phyloP scores from a whole-genome alignment of 805 yeast species.

The Candida michaelii region DNA sequence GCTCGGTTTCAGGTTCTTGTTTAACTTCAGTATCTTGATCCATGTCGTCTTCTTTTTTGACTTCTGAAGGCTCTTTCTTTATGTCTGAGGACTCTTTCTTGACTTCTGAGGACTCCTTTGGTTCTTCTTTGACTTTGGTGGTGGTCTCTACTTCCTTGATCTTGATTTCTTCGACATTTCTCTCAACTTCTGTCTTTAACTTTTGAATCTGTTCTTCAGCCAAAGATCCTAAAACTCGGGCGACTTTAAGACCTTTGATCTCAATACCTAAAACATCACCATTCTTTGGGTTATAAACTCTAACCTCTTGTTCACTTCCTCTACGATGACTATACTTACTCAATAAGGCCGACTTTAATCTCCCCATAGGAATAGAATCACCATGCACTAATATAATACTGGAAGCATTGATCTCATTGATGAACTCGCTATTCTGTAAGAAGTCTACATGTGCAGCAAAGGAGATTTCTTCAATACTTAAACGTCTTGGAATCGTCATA shows the following conservation, averaged over 20 bases:
- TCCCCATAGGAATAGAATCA: constrained; percentile 97
- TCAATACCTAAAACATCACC: constrained; percentile 76
- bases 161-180: constrained; percentile 22
- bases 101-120: too few species aligned
- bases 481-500: constrained; percentile 77
- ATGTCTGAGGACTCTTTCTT: constrained; percentile 17
- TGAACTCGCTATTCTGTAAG: constrained; percentile 88
- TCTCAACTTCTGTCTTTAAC: constrained; percentile 42
- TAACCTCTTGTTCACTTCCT: constrained; percentile 86
- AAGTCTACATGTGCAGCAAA: constrained; percentile 99
- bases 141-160: constrained; percentile 7
- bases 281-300: constrained; percentile 88
- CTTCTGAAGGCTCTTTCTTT: constrained; percentile 5
- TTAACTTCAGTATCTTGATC: constrained; percentile 11
- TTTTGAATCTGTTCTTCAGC: constrained; percentile 43
- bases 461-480: constrained; percentile 88
- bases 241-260: constrained; percentile 81
- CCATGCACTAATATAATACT: constrained; percentile 94
- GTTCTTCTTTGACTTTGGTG: constrained; percentile 20
- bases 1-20: constrained; percentile 10
- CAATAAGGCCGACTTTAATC: constrained; percentile 86
- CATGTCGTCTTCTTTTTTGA: constrained; percentile 7
- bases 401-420: constrained; percentile 81
- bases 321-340: constrained; percentile 80
- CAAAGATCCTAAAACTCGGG: constrained; percentile 61